These are phyloP conservation scores for Candida pseudofarinosa DNA, from an alignment of 805 yeast genomes.

Conservation along the genomic window DNA sequence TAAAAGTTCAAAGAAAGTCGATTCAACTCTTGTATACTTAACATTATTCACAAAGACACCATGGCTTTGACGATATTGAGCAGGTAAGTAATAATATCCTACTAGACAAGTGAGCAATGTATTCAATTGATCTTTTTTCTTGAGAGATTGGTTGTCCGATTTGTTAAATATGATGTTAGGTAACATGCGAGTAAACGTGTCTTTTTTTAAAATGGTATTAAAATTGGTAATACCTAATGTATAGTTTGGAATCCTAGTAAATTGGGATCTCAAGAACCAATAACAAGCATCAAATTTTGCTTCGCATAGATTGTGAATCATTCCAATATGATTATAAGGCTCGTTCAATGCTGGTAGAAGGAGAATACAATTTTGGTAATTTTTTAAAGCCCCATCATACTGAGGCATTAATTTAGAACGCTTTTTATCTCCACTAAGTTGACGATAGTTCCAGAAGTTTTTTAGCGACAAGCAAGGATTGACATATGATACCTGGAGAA, in stretches of 20 bases:
- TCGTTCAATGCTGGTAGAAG: conserved; percentile 68
- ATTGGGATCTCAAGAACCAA: conserved; percentile 53
- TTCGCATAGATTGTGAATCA: conserved; percentile 35
- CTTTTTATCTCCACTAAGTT: conserved; percentile 20
- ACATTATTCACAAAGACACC: conserved; percentile 19
- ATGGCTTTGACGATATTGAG: conserved; percentile 17
- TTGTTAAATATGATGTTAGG: conserved; percentile 10
- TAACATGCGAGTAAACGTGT: conserved; percentile 28
- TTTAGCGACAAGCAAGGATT: conserved; percentile 27
- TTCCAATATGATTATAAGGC: conserved; percentile 58
- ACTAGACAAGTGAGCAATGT: conserved; percentile 30
- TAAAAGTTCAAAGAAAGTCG: conserved; percentile 18
- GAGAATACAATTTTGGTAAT: conserved; percentile 49
- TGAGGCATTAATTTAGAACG: conserved; percentile 30
- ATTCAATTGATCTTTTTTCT: background rate
- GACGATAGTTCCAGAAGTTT: conserved; percentile 27
- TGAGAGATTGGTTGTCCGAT: background rate
- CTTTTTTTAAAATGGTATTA: conserved; percentile 30
- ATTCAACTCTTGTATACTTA: conserved; percentile 20
- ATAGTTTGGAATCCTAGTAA: conserved; percentile 47
- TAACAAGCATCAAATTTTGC: conserved; percentile 46
- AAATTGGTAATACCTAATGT: conserved; percentile 47
- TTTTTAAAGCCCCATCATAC: conserved; percentile 23
- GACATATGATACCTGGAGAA: conserved; percentile 44
- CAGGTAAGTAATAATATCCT: conserved; percentile 43